Conservation (phyloP, 768 basidiomycete genomes). For the Boletus sp. region DNA sequence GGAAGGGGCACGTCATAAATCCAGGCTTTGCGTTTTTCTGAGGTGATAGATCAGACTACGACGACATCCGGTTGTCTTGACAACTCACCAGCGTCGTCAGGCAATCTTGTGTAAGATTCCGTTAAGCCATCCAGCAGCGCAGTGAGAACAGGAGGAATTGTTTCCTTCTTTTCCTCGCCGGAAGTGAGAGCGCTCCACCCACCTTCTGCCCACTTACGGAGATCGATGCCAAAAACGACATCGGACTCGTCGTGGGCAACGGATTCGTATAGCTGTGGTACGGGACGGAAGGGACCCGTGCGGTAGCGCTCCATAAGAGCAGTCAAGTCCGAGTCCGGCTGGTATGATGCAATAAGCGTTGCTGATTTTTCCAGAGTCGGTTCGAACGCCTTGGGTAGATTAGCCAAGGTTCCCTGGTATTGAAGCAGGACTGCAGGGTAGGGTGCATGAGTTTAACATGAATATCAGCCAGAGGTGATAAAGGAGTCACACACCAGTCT, state of each 20-base stretch:
- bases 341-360: slow-evolving; percentile 77
- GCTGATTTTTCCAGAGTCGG: slow-evolving; percentile 66
- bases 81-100: slow-evolving; percentile 61
- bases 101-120: slow-evolving; percentile 58
- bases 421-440: slow-evolving; percentile 65
- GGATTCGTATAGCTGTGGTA: slow-evolving; percentile 82
- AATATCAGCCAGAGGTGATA: neutral
- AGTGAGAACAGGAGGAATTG: slow-evolving; percentile 70
- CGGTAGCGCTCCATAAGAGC: slow-evolving; percentile 91
- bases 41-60: neutral
- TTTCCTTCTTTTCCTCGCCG: slow-evolving; percentile 58
- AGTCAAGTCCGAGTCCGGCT: slow-evolving; percentile 83
- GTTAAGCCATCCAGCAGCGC: slow-evolving; percentile 63
- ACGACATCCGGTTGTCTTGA: neutral
- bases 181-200: slow-evolving; percentile 62
- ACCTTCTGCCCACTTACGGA: slow-evolving; percentile 87
- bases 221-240: slow-evolving; percentile 88
- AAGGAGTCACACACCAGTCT: slow-evolving; percentile 57
- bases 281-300: slow-evolving; percentile 89
- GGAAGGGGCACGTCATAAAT: slow-evolving; percentile 91
- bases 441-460: neutral
- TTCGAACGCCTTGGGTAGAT: slow-evolving; percentile 66
- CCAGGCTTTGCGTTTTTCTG: slow-evolving; percentile 89
- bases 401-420: slow-evolving; percentile 78
- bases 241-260: slow-evolving; percentile 81